Evolutionary conservation across 495 filamentous ascomycete genomes (phyloP).

Genomic region (Cairneyella variabilis): DNA sequence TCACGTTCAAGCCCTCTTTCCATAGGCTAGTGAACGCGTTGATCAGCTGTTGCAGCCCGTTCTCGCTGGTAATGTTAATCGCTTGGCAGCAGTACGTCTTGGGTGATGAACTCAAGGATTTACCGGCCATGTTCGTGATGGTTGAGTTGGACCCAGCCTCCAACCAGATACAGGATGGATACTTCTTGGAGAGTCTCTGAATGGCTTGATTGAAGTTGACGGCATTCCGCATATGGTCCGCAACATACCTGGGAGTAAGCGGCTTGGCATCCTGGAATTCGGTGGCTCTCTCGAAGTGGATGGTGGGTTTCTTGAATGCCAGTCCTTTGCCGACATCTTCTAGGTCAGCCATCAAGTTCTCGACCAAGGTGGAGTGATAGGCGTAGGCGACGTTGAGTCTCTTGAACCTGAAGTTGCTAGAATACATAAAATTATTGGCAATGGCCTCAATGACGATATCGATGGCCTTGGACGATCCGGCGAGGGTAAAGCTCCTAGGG

Average conservation of each 20-base stretch:
- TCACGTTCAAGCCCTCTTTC: slow-evolving; percentile 35
- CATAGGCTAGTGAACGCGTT: slow-evolving; percentile 44
- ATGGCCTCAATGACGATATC: slow-evolving; percentile 35
- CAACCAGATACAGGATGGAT: slow-evolving; percentile 38
- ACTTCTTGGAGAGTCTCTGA: slow-evolving; percentile 34
- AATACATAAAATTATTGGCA: slow-evolving; percentile 12
- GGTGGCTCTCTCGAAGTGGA: slow-evolving; percentile 25
- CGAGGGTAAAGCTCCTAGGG: slow-evolving; percentile 41
- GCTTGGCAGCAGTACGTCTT: slow-evolving; percentile 33
- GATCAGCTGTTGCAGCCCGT: slow-evolving; percentile 29
- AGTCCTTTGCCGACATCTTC: slow-evolving; percentile 21
- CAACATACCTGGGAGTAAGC: slow-evolving; percentile 36
- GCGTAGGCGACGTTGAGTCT: slow-evolving; percentile 46
- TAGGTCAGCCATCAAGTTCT: slow-evolving; percentile 34
- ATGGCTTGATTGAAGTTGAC: slow-evolving; percentile 50
- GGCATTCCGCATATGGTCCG: slow-evolving; percentile 44
- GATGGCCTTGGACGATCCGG: slow-evolving; percentile 36
- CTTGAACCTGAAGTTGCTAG: slow-evolving; percentile 27
- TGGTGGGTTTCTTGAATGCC: not conserved
- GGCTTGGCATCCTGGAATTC: slow-evolving; percentile 31
- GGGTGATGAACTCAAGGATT: slow-evolving; percentile 23
- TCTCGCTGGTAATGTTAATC: slow-evolving; percentile 35
- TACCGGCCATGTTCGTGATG: slow-evolving; percentile 40
- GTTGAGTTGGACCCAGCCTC: slow-evolving; percentile 50
- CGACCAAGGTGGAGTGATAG: slow-evolving; percentile 47